These are phyloP conservation scores for Penicillium cataractarum DNA, from an alignment of 495 filamentous ascomycete genomes.

Conservation along the genomic window DNA sequence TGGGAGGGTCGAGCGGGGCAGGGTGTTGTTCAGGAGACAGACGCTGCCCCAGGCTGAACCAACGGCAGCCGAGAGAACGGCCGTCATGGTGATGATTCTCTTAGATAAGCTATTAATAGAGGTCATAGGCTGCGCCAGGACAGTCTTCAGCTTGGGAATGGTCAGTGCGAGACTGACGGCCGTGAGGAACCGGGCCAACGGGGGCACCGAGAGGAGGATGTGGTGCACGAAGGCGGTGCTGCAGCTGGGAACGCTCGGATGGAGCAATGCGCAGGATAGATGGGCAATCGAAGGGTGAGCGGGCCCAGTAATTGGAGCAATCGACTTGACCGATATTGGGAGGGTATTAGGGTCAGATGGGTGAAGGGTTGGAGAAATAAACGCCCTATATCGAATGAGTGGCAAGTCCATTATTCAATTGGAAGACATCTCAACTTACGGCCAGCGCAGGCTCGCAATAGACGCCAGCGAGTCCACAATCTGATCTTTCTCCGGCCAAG, in stretches of 20 bases:
- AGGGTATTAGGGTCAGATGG: constrained; percentile 66
- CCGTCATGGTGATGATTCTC: constrained; percentile 66
- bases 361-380: constrained; percentile 87
- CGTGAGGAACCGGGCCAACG: constrained; percentile 74
- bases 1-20: constrained; percentile 76
- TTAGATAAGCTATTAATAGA: constrained; percentile 64
- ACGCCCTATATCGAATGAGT: constrained; percentile 49
- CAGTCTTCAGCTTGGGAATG: constrained; percentile 63
- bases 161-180: constrained; percentile 69
- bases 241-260: constrained; percentile 86
- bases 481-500: constrained; percentile 76
- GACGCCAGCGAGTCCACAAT: constrained; percentile 80
- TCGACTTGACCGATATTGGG: constrained; percentile 63
- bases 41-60: constrained; percentile 84
- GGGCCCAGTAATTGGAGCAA: constrained; percentile 77
- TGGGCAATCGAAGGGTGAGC: constrained; percentile 83
- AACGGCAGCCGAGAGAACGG: constrained; percentile 76
- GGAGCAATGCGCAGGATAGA: constrained; percentile 89
- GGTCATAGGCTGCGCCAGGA: constrained; percentile 67
- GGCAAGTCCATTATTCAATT: not conserved
- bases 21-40: constrained; percentile 78
- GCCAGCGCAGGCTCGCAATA: constrained; percentile 83
- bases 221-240: constrained; percentile 81
- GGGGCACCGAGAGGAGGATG: constrained; percentile 78
- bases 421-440: constrained; percentile 55